Evolutionary conservation across 805 yeast genomes (phyloP), one percentile per base, ranked within the genome.

Genomic region (Maudiozyma saulgeensis): DNA sequence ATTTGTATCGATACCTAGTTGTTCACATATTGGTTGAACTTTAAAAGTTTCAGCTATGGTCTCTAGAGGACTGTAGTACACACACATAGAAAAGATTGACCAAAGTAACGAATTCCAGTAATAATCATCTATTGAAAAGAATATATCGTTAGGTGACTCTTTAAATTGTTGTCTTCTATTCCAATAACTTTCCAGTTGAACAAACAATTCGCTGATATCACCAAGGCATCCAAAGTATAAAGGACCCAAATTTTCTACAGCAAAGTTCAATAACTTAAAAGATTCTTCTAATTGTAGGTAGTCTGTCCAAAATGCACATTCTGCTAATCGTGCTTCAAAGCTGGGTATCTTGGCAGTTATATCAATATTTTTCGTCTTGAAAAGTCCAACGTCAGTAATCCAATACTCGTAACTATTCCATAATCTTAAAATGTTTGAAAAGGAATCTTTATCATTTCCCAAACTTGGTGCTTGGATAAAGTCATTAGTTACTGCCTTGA

Each of bases 161-260:
- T 46, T 49, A 3, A 41, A 41, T 12, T 46, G 31, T n/a, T 55
- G 51, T n/a, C 55, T 51, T 21, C 59, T 51, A 25, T 52, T 50
- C 60, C 64, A 61, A 43, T 56, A 60, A 18, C 42, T 51, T 31
- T 60, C 62, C 26, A 63, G 50, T 31, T 58, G 49, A 12, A 54
- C 23, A 28, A 61, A 63, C 25, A 64, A 49, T 13, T 64, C 67
- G 15, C 59, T 55, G 2, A 66, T 57, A 46, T 66, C 69, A 34
- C 60, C 57, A 15, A 67, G 41, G n/a, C 55, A 51, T 9, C 68
- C 68, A 52, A 66, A 62, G 53, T 51, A 66, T 23, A 67, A 50
- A 2, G 59, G 51, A 4, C 70, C 69, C 12, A 66, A 42, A n/a
- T 57, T 58, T 49, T 63, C 67, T 47, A 62, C 52, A 1, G 68